Percentiles rank a stretch among this genome's conserved stretches.
Conservation (phyloP, 129 eudicot genomes). For the Flaveria sonorensis region DNA sequence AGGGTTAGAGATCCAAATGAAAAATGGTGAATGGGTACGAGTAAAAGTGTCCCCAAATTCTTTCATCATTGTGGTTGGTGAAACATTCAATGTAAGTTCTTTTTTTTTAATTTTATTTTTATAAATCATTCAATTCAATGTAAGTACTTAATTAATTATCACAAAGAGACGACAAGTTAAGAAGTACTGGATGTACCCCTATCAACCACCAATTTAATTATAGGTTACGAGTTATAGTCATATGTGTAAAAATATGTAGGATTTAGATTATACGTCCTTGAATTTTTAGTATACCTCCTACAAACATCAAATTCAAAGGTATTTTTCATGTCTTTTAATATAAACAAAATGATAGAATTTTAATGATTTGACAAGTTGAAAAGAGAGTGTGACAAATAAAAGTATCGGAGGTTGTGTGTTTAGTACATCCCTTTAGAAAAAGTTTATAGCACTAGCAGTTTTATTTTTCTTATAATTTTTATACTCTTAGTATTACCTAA, state of each 20-base stretch:
- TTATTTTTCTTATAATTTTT: too few relatives aligned
- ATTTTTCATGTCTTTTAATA: too few relatives aligned
- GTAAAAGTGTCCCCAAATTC: constrained; percentile 37
- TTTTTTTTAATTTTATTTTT: too few relatives aligned
- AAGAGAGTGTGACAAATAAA: too few relatives aligned
- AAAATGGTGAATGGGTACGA: constrained; percentile 32
- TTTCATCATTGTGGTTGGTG: constrained; percentile 38
- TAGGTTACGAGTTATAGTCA: neutral
- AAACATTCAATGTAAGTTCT: constrained; percentile 35
- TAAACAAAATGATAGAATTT: too few relatives aligned
- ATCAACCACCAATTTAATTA: neutral
- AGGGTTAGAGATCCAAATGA: constrained; percentile 34
- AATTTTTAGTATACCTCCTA: too few relatives aligned
- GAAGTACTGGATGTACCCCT: neutral
- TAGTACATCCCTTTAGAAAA: too few relatives aligned
- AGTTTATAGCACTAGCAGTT: too few relatives aligned
- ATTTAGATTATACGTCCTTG: neutral
- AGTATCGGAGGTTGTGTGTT: too few relatives aligned
- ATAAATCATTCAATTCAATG: neutral
- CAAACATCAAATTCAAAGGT: too few relatives aligned
- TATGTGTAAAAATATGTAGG: neutral
- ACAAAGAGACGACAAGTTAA: neutral
- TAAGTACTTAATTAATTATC: constrained; percentile 10
- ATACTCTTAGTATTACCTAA: too few relatives aligned
- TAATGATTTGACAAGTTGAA: too few relatives aligned